A percentile compares a stretch with the other conserved stretches of the same genome.
Conservation (phyloP, 225 moss, liverwort and hornwort genomes). For the Polytrichum formosum region DNA sequence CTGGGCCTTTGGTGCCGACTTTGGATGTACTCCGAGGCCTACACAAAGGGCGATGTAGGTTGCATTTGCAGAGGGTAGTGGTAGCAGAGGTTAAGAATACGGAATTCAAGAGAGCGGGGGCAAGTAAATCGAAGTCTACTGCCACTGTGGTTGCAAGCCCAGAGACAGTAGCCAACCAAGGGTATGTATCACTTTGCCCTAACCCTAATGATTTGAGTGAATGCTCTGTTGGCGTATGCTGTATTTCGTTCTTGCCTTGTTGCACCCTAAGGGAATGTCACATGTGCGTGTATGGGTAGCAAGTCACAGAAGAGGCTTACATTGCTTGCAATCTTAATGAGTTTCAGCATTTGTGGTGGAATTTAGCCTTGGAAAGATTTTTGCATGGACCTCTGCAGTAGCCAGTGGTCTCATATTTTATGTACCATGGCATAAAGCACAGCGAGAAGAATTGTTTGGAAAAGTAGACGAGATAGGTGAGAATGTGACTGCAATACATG, state of each 20-base stretch:
- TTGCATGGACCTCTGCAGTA: background rate
- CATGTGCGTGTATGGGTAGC: too few relatives aligned
- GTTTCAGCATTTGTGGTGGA: constrained; percentile 6
- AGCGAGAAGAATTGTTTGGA: background rate
- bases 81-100: constrained; percentile 15
- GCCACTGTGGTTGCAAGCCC: constrained; percentile 21
- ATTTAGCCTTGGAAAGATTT: background rate
- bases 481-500: background rate
- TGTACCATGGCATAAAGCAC: background rate
- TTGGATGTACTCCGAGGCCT: constrained; percentile 2
- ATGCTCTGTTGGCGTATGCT: background rate
- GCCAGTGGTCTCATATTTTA: background rate
- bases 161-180: constrained; percentile 18
- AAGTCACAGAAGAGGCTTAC: too few relatives aligned
- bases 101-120: constrained; percentile 3
- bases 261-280: background rate
- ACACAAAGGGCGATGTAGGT: constrained; percentile 15
- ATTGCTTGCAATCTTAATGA: background rate
- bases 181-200: background rate
- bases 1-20: constrained; percentile 10
- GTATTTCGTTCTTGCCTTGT: background rate
- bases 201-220: background rate
- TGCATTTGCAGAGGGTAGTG: constrained; percentile 20
- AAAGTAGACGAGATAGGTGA: background rate
- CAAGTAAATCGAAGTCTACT: constrained; percentile 23